A percentile compares a stretch with the other conserved stretches of the same genome.
Conservation (phyloP, 2,329 filamentous ascomycete genomes). For the Colletotrichum australisinense region DNA sequence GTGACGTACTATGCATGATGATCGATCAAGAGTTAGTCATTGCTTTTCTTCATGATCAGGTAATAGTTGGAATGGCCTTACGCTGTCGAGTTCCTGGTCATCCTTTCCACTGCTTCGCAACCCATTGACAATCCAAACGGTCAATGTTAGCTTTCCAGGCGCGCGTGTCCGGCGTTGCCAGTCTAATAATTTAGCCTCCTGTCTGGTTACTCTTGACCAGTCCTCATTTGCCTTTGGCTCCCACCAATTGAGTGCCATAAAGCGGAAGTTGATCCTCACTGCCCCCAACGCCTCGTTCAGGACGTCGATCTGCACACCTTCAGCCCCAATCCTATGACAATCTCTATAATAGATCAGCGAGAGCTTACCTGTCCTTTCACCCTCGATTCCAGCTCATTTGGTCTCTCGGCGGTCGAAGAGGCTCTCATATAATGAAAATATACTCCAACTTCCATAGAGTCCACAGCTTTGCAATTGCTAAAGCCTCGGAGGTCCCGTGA, state of each 20-base stretch:
- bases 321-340: not conserved
- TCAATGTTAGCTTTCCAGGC: slow-evolving; percentile 14
- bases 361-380: slow-evolving; percentile 23
- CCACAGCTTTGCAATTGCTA: slow-evolving; percentile 15
- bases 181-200: slow-evolving; percentile 15
- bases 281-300: slow-evolving; percentile 25
- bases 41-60: rapidly evolving
- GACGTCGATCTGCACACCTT: not conserved
- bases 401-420: not conserved
- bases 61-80: not conserved
- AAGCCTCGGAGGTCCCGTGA: slow-evolving; percentile 20
- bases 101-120: not conserved
- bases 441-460: slow-evolving; percentile 16
- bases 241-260: slow-evolving; percentile 31
- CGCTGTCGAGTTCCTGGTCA: slow-evolving; percentile 22
- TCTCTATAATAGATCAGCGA: not conserved
- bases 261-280: slow-evolving; percentile 27
- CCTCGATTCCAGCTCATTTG: slow-evolving; percentile 22
- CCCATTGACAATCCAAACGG: slow-evolving; percentile 26
- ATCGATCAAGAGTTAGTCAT: not conserved
- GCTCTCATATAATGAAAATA: slow-evolving; percentile 35
- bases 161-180: slow-evolving; percentile 23
- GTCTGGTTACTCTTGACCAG: slow-evolving; percentile 7
- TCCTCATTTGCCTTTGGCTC: slow-evolving; percentile 26
- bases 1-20: slow-evolving; percentile 27